A percentile compares a stretch with the other conserved stretches of the same genome.
These are phyloP conservation scores for Batrachochytrium dendrobatidis DNA, from an alignment of 371 early-diverging fungal genomes.

Conservation along the genomic window DNA sequence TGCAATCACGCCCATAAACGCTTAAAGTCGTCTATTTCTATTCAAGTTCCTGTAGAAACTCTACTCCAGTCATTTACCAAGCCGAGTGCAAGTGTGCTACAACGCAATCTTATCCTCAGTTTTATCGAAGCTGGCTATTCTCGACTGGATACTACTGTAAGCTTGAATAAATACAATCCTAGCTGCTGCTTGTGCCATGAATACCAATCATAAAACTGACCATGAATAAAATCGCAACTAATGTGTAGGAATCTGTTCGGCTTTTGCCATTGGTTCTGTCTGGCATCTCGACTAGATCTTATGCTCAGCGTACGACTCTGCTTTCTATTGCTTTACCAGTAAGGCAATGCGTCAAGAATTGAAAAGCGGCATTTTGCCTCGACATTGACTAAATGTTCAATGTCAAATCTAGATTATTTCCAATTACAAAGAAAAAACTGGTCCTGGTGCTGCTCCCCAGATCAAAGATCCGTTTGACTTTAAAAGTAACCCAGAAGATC, in stretches of 20 bases:
- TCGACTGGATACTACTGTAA: conserved; percentile 15
- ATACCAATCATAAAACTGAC: neutral
- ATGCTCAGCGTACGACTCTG: conserved; percentile 50
- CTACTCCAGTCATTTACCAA: conserved; percentile 43
- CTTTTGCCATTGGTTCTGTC: conserved; percentile 49
- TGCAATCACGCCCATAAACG: conserved; percentile 77
- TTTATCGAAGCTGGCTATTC: conserved; percentile 66
- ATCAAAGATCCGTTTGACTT: conserved; percentile 51
- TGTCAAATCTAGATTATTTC: conserved; percentile 46
- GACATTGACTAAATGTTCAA: no score
- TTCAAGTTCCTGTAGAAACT: conserved; percentile 56
- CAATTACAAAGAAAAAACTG: conserved; percentile 40
- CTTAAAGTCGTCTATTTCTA: conserved; percentile 49
- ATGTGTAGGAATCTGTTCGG: neutral
- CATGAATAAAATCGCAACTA: neutral
- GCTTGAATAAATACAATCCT: neutral
- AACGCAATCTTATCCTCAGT: conserved; percentile 64
- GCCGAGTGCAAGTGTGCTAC: conserved; percentile 24
- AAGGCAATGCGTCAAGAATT: no score
- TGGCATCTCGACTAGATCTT: conserved; percentile 49
- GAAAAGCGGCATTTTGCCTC: conserved; percentile 7
- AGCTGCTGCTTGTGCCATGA: neutral
- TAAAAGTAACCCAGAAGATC: conserved; percentile 44
- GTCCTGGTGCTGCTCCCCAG: conserved; percentile 4
- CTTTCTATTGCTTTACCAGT: conserved; percentile 61